Evolutionary conservation across 768 basidiomycete genomes (phyloP), one percentile per base, ranked within the genome.

Genomic region (Porpolomopsis calyptriformis): DNA sequence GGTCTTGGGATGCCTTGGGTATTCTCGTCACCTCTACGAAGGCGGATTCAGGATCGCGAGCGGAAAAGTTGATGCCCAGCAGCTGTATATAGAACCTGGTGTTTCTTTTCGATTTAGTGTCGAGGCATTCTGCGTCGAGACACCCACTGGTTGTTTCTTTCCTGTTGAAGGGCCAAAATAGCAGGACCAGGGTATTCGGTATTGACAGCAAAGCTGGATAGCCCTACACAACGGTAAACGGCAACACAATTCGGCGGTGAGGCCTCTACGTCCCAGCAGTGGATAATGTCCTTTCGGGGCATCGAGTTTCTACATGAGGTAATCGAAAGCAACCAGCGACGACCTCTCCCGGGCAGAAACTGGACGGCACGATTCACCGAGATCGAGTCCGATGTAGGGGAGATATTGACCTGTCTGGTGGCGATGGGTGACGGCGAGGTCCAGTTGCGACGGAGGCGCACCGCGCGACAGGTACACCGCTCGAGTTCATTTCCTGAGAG

Each of bases 211-310:
- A 75, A 57, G 8, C 71, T 69, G n/a, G 65, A 59, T 34, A 72
- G 66, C 9, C 60, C 62, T 4, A 53, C 57, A 24, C 68, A 25
- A 45, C 53, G 52, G 54, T 67, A 64, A 4, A 60, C 54, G 1
- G 77, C 78, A 26, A 77, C 54, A 49, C 71, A 76, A 6, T 41
- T 50, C 0, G 72, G 68, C 0, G 57, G 49, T 2, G 53, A 43
- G 9, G 46, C 8, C 0, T 55, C 40, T 7, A 79, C 37, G 50
- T 82, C 75, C 81, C 81, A 82, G 52, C 78, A 78, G 31, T 77
- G 74, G 22, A 82, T 46, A 19, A 59, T 59, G 23, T 66, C 70
- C 10, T 50, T 39, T 14, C 60, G 57, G 0, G 56, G 54, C 1
- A 46, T 57, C 0, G 46, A 47, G 1, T 29, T 25, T 10, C 49